Evolutionary conservation across 345 rosid species (phyloP), one percentile per base, ranked within the genome.

Genomic region (Sisymbrium altissimum): DNA sequence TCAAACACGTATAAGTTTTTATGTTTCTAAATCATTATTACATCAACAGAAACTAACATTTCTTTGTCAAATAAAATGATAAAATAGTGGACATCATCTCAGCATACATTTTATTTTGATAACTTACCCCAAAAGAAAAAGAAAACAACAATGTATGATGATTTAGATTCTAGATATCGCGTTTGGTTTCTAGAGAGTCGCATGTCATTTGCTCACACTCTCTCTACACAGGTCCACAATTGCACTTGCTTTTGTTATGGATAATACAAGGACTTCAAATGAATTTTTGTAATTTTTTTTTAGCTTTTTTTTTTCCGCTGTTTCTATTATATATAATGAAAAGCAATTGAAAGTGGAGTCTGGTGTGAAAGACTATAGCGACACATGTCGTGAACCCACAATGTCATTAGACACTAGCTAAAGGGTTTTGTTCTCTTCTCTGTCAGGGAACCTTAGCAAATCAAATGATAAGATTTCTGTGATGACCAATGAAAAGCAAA

Each of bases 181-280:
- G 43, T 19, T 62, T 9, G 19, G 18, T 23, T 57, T 46, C 33
- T 15, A 21, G 30, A 64, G 46, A 43, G 15, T 55, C 44, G 15
- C 58, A 58, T 56, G 61, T 35, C 67, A 36, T 38, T 12, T 64
- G 3, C 52, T 36, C 25, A 48, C 27, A 56, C 33, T 15, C 36
- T 12, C 72, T 73, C 3, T 17, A 11, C 43, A 25, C 15, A 65
- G 72, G 78, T 74, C 78, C 78, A 66, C 72, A 66, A 17, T 0
- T 66, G 58, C 78, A 74, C 78, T 73, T 65, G 3, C 60, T 36
- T 46, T 73, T 40, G 12, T 14, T 19, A 32, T 30, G 35, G 60
- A 70, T 59, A n/a, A 12, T n/a, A 27, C 27, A 17, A 49, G 19
- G 29, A 48, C 29, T 49, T 48, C 8, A 49, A 21, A 49, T 50